Percentiles rank a stretch among this genome's conserved stretches.
phyloP scores from a whole-genome alignment of 306 rosid species.

The Quercus bicolor region DNA sequence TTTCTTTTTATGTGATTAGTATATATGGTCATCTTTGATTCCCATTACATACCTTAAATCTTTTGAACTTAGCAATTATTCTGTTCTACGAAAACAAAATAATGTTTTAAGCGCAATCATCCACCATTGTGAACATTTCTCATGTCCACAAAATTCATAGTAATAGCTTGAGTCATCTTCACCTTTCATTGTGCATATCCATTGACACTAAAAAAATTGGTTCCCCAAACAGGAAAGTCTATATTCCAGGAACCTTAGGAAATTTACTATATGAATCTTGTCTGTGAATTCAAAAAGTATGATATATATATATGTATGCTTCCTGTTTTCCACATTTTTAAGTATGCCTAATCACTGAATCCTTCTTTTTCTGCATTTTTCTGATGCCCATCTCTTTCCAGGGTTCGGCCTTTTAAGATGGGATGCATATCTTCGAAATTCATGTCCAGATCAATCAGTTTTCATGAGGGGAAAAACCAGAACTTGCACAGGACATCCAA shows the following conservation, averaged over 20 bases:
- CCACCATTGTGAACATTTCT: neutral
- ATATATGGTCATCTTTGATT: neutral
- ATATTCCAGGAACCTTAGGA: neutral
- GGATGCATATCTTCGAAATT: conserved; percentile 56
- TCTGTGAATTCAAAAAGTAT: neutral
- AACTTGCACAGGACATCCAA: conserved; percentile 25
- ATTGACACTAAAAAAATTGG: neutral
- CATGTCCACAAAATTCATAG: neutral
- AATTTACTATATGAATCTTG: neutral
- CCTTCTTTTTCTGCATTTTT: neutral
- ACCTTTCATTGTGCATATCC: neutral
- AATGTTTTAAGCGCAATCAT: neutral
- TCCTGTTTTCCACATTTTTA: neutral
- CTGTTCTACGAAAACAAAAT: neutral
- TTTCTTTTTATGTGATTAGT: neutral
- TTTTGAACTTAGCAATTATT: neutral
- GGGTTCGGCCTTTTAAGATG: conserved; percentile 22
- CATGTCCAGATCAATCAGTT: conserved; percentile 37
- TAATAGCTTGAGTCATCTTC: neutral
- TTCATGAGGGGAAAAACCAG: conserved; percentile 32
- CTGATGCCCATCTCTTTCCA: neutral
- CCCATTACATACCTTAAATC: neutral
- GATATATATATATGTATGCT: too few relatives aligned
- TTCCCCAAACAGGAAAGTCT: neutral
- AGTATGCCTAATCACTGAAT: neutral